Base-by-base conservation (phyloP, 352 stramenopile species). In the Elongisporangium prolatum region DNA sequence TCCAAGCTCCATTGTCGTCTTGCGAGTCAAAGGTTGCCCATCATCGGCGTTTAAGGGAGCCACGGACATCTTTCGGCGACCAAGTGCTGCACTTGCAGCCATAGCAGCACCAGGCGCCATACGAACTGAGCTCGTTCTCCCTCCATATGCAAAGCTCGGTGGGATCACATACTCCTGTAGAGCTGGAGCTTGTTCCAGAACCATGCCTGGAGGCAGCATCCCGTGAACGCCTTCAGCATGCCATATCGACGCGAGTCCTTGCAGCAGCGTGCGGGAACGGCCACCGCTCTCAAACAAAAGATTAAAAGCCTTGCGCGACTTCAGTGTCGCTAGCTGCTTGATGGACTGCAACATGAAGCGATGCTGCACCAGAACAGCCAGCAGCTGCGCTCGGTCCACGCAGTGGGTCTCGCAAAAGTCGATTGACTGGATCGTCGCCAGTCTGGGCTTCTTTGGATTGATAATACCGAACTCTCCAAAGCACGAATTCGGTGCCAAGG, bases 401-500 rank as follows among this genome's bases (percentile, higher is more conserved):
- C 73, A 86, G 58, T 91, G 79, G 0, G 79, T 89, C 57, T 93
- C 84, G 49, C 84, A 91, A 56, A 91, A 93, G 28, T 91, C 83
- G 11, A 93, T 51, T 0, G 81, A 82, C 52, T 89, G 77, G 47
- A 93, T 91, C 11, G 84, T 91, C 22, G 81, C 84, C 16, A 91
- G 67, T 1, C 82, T 72, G 3, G 83, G 77, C 24, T 85, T 86
- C 13, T 59, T 65, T 1, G 80, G 80, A 59, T 91, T 91, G 49
- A 89, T 69, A 44, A 93, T 88, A 17, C 76, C 85, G 62, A 91
- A 91, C 63, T 93, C 84, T 3, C 81, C 84, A 68, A 93, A 93
- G 64, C 77, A 89, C 21, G 83, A 77, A 52, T 85, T 91, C 0
- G 81, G 78, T 0, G 81, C 80, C 17, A 93, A 71, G 17, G 80